Percentiles rank a stretch among this genome's conserved stretches.
Evolutionary conservation across 2,329 filamentous ascomycete species (phyloP).

Genomic region (Pyrenophora seminiperda): DNA sequence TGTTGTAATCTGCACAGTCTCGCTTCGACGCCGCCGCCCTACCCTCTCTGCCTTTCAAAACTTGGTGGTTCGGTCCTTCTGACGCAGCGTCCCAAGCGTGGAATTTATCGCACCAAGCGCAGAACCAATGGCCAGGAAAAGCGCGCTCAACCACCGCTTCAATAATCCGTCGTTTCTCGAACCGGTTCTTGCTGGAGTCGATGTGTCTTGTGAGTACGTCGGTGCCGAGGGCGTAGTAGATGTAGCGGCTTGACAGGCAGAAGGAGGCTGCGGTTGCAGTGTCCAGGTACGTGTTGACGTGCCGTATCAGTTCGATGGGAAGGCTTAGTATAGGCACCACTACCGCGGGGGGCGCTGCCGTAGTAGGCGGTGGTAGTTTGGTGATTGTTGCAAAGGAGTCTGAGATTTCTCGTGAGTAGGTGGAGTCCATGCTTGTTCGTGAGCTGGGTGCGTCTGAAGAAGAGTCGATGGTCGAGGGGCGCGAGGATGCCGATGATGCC

Average conservation of each 20-base stretch:
- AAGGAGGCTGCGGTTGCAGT: constrained; percentile 31
- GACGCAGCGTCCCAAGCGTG: constrained; percentile 25
- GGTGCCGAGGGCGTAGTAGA: constrained; percentile 39
- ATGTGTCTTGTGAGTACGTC: constrained; percentile 26
- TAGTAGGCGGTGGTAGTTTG: neutral
- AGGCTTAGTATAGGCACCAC: constrained; percentile 29
- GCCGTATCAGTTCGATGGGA: constrained; percentile 39
- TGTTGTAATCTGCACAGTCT: constrained; percentile 34
- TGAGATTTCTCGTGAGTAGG: constrained; percentile 3
- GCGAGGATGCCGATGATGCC: constrained; percentile 12
- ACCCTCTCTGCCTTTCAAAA: no score
- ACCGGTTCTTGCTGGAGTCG: constrained; percentile 14
- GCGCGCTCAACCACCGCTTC: constrained; percentile 39
- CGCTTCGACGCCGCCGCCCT: neutral
- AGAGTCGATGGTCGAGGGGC: constrained; percentile 10
- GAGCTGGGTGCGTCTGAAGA: constrained; percentile 12
- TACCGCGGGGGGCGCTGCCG: constrained; percentile 6
- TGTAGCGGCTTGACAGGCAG: constrained; percentile 32
- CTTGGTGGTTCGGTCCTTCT: constrained; percentile 20
- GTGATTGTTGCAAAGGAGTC: constrained; percentile 18
- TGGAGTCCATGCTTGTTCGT: constrained; percentile 24
- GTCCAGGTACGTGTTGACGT: constrained; percentile 35
- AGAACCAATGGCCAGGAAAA: constrained; percentile 42
- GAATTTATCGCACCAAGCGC: constrained; percentile 44
- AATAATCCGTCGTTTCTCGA: constrained; percentile 30